Conservation (phyloP, 345 rosid genomes). For the Gossypium rotundifolium region DNA sequence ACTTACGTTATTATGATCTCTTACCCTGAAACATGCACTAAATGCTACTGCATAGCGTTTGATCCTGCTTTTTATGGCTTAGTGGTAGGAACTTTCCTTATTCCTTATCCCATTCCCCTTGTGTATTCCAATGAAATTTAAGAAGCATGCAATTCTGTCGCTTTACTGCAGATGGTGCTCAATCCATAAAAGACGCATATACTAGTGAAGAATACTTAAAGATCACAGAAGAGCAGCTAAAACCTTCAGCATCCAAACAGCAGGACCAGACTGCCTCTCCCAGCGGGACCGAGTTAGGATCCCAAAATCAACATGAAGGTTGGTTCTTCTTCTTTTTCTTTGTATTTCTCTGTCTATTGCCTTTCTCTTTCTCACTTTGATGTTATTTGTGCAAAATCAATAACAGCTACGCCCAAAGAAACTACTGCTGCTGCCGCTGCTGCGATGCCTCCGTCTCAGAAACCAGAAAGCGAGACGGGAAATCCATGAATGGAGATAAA, state of each 20-base stretch:
- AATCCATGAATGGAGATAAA: constrained; percentile 2
- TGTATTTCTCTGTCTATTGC: not conserved
- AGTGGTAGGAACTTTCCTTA: not conserved
- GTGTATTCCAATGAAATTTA: not conserved
- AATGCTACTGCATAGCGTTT: not conserved
- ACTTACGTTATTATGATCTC: not conserved
- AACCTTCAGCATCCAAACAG: constrained; percentile 41
- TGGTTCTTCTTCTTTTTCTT: not conserved
- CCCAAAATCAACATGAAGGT: constrained; percentile 25
- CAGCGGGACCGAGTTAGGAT: constrained; percentile 30
- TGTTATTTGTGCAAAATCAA: constrained; percentile 2
- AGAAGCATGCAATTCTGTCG: not conserved
- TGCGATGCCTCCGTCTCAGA: constrained; percentile 40
- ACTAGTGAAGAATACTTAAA: constrained; percentile 70
- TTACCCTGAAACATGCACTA: not conserved
- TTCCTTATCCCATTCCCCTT: not conserved
- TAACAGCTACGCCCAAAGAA: constrained; percentile 38
- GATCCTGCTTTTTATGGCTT: not conserved
- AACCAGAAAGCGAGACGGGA: constrained; percentile 36
- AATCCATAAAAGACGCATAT: constrained; percentile 47
- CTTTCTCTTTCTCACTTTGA: not conserved
- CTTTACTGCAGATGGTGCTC: constrained; percentile 46
- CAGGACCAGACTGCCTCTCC: constrained; percentile 25
- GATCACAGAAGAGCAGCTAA: constrained; percentile 80
- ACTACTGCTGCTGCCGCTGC: constrained; percentile 19